Conservation (phyloP, 176 grass and related monocot genomes). For the Leersia perrieri region DNA sequence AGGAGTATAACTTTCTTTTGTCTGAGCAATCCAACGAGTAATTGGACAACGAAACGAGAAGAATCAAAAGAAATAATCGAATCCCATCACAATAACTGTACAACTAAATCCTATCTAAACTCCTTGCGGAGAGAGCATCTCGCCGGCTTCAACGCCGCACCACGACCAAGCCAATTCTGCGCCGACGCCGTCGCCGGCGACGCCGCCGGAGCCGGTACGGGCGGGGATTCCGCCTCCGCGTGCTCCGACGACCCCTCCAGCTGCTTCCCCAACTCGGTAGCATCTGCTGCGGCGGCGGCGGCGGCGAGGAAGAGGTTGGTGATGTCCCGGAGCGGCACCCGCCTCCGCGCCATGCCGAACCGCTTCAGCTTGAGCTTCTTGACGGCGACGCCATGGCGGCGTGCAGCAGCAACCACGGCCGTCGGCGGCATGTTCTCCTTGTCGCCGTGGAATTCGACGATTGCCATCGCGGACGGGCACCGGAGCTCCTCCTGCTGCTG, state of each 20-base stretch:
- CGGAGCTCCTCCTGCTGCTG: not conserved
- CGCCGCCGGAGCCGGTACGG: not conserved
- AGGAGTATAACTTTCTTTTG: not conserved
- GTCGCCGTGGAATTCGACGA: not conserved
- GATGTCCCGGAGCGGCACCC: slow-evolving; percentile 44
- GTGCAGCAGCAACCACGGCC: not conserved
- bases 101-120: slow-evolving; percentile 38
- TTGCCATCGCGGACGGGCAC: slow-evolving; percentile 4
- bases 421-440: slow-evolving; percentile 28
- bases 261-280: no score
- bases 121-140: slow-evolving; percentile 40
- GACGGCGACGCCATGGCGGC: not conserved
- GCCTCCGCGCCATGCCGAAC: not conserved
- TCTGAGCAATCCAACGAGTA: slow-evolving; percentile 11
- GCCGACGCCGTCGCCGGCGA: not conserved
- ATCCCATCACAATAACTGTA: not conserved
- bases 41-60: slow-evolving; percentile 20
- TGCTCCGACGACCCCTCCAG: not conserved
- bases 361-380: slow-evolving; percentile 40
- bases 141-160: not conserved
- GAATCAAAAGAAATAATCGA: not conserved
- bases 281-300: no score
- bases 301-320: slow-evolving; percentile 28
- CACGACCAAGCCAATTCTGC: not conserved
- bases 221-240: not conserved